Evolutionary conservation across 345 rosid species (phyloP).

Genomic region (Citrus sinensis): DNA sequence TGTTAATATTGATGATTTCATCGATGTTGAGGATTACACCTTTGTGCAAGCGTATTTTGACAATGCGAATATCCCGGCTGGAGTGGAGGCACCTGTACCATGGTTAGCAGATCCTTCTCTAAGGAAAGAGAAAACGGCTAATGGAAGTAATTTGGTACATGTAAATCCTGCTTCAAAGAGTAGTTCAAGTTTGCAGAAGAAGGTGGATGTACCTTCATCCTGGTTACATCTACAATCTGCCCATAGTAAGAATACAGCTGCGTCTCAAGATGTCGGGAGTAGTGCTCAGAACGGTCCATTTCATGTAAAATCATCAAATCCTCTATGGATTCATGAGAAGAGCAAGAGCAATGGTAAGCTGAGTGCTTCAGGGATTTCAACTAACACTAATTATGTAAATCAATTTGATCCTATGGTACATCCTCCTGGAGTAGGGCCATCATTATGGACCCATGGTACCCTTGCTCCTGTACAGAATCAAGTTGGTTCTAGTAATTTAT

Average conservation of each 20-base stretch:
- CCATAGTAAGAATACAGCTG: conserved; percentile 18
- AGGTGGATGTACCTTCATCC: conserved; percentile 19
- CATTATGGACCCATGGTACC: conserved; percentile 8
- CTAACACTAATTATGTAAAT: conserved; percentile 12
- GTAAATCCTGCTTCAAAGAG: conserved; percentile 14
- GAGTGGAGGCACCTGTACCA: conserved; percentile 75
- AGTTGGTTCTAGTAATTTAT: conserved; percentile 10
- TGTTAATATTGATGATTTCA: conserved; percentile 28
- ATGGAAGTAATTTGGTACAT: conserved; percentile 20
- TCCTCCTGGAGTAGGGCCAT: conserved; percentile 18
- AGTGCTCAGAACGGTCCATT: conserved; percentile 16
- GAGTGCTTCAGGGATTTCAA: conserved; percentile 27
- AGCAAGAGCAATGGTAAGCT: conserved; percentile 5
- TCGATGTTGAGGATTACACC: conserved; percentile 46
- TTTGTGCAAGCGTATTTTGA: conserved; percentile 70
- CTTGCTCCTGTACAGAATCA: conserved; percentile 2
- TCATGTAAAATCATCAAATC: conserved; percentile 12
- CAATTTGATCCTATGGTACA: conserved; percentile 7
- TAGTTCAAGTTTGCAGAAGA: conserved; percentile 18
- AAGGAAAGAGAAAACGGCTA: conserved; percentile 16
- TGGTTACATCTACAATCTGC: conserved; percentile 11
- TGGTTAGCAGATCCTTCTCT: conserved; percentile 41
- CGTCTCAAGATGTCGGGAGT: conserved; percentile 20
- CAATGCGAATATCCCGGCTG: conserved; percentile 61
- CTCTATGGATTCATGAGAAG: conserved; percentile 10